Percentiles rank a stretch among this genome's conserved stretches.
phyloP scores from a whole-genome alignment of 306 rosid genomes.

The Vigna radiata region DNA sequence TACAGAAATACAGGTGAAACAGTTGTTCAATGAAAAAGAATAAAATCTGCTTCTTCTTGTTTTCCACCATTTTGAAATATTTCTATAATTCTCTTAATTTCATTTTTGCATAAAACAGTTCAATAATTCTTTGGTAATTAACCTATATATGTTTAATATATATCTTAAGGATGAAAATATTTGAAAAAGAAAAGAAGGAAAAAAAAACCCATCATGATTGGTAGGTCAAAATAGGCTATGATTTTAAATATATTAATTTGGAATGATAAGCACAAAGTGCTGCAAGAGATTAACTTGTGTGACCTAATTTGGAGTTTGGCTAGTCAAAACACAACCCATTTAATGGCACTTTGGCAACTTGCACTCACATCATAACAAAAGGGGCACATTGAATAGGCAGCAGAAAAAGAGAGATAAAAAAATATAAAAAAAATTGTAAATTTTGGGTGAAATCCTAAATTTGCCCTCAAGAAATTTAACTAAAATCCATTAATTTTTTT shows the following conservation, averaged over 20 bases:
- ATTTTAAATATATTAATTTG: not conserved
- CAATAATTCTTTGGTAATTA: slow-evolving; percentile 31
- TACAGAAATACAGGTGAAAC: slow-evolving; percentile 16
- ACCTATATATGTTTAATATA: slow-evolving; percentile 3
- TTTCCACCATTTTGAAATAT: slow-evolving; percentile 3
- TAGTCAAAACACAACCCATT: slow-evolving; percentile 34
- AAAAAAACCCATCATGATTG: not conserved
- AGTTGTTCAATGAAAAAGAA: not conserved
- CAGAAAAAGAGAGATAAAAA: not conserved
- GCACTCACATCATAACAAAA: slow-evolving; percentile 20
- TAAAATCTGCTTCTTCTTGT: not conserved
- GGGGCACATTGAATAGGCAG: slow-evolving; percentile 8
- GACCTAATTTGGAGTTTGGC: slow-evolving; percentile 37
- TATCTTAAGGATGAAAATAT: slow-evolving; percentile 6
- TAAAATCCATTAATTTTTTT: not conserved
- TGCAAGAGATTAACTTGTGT: slow-evolving; percentile 29
- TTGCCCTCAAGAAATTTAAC: not conserved
- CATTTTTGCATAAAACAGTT: not conserved
- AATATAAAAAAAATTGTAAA: not conserved
- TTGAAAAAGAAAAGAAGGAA: not conserved
- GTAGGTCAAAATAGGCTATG: slow-evolving; percentile 23
- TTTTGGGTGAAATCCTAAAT: not conserved
- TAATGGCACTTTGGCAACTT: slow-evolving; percentile 37
- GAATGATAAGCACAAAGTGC: slow-evolving; percentile 14
- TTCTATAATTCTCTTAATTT: not conserved